Evolutionary conservation across 805 yeast genomes (phyloP).

Genomic region (Monosporozyma siamensis): DNA sequence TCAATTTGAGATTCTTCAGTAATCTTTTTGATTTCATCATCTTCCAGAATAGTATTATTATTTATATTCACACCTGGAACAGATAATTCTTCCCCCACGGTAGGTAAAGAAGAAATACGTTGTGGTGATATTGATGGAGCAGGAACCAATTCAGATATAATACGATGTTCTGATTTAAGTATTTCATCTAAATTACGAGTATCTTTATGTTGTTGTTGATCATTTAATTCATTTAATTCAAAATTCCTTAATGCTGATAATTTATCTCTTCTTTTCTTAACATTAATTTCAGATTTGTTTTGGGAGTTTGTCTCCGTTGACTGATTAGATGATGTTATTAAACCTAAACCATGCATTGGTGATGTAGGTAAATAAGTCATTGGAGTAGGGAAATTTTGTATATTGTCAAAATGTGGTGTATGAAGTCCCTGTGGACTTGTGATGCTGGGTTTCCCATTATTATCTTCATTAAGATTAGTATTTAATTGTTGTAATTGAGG

Average conservation of each 20-base stretch:
- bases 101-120: conserved; percentile 22
- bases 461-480: not conserved
- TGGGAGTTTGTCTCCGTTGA: too few relatives aligned
- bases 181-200: conserved; percentile 5
- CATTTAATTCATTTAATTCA: not conserved
- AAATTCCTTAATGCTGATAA: not conserved
- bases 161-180: conserved; percentile 11
- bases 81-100: conserved; percentile 15
- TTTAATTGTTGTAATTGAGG: not conserved
- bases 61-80: too few relatives aligned
- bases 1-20: conserved; percentile 6
- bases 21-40: not conserved
- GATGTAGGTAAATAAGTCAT: conserved; percentile 15
- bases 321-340: too few relatives aligned
- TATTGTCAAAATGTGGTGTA: conserved; percentile 11
- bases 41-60: too few relatives aligned
- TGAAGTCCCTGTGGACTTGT: not conserved
- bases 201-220: conserved; percentile 1
- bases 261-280: conserved; percentile 2
- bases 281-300: conserved; percentile 1
- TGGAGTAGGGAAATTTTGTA: conserved; percentile 27
- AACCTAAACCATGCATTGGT: conserved; percentile 2
- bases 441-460: not conserved
- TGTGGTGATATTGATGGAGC: conserved; percentile 13
- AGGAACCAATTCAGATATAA: conserved; percentile 21